Evolutionary conservation across 2,329 filamentous ascomycete species (phyloP), one percentile per base, ranked within the genome.

Genomic region (Pseudogymnoascus sp.): DNA sequence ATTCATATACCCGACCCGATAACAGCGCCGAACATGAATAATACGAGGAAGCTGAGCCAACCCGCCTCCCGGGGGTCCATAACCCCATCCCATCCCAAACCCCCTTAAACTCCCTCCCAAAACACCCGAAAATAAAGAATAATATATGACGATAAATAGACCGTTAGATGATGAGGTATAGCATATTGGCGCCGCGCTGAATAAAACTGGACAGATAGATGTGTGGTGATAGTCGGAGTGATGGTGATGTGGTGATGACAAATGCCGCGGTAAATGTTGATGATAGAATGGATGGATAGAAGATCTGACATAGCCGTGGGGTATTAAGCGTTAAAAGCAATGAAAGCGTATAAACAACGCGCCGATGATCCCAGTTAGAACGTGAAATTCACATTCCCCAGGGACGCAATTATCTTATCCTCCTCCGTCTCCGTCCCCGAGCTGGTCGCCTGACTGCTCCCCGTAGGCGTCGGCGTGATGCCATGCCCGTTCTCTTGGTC

Each of bases 321-420:
- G 49, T 55, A 55, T 55, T 55, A 55, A 33, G 49, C 28, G 49
- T 33, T 11, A 33, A 55, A 55, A 14, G 28, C 28, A 55, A 55
- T 55, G 16, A 12, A 55, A 58, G 18, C 61, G 6, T 12, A 40
- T 49, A 25, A 21, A 60, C 14, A 52, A 59, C 60, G 41, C 65
- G 28, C n/a, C 28, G 59, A 63, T 58, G 31, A 33, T 8, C 38
- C 25, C 21, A 52, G 61, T 81, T 76, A 87, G 69, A 87, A 86
- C 73, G 80, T 85, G 66, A 87, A 83, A 74, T 87, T 83, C 67
- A 87, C 81, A 71, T 83, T 79, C 64, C 81, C 83, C 75, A 87
- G 77, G 65, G 81, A 77, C 40, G 82, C 78, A 67, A 83, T 79
- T 75, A 77, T 79, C 75, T 78, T 85, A 63, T 79, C 80, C 69